These are phyloP conservation scores for Penicillium macrosclerotiorum DNA, from an alignment of 495 filamentous ascomycete species.

Conservation along the genomic window DNA sequence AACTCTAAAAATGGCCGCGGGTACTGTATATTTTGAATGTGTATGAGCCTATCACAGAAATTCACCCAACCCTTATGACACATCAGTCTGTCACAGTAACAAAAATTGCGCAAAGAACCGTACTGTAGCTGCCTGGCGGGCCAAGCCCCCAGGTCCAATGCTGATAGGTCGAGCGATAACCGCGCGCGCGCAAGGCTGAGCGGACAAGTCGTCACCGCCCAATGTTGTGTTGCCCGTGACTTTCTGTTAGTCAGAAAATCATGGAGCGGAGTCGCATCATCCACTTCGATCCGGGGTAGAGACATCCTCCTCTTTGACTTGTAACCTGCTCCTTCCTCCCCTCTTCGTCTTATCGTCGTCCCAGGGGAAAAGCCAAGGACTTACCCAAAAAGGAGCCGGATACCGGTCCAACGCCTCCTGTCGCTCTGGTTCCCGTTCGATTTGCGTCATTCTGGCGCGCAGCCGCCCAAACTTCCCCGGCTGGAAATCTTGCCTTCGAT, in stretches of 20 bases:
- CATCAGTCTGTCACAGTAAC: no score
- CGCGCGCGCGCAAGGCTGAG: constrained; percentile 3
- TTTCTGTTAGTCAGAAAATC: constrained; percentile 2
- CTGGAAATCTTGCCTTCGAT: constrained; percentile 27
- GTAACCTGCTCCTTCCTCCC: not conserved
- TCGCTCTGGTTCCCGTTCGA: not conserved
- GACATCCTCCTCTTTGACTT: not conserved
- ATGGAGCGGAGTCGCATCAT: not conserved
- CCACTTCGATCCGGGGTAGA: constrained; percentile 1
- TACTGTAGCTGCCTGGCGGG: no score
- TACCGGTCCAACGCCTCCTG: not conserved
- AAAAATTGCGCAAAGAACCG: no score
- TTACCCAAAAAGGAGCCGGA: not conserved
- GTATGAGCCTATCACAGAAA: not conserved
- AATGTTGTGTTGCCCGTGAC: not conserved
- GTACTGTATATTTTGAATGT: not conserved
- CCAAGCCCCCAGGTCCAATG: no score
- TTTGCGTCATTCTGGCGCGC: constrained; percentile 47
- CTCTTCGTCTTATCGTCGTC: not conserved
- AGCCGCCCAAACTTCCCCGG: constrained; percentile 11
- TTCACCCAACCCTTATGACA: no score
- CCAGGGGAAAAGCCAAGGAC: no score
- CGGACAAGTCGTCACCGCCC: not conserved
- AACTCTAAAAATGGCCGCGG: not conserved
- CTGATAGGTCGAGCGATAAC: not conserved